Percentiles rank a stretch among this genome's conserved stretches.
Evolutionary conservation across 192 early-diverging fungal genomes (phyloP).

Genomic region (Geosiphon pyriformis): DNA sequence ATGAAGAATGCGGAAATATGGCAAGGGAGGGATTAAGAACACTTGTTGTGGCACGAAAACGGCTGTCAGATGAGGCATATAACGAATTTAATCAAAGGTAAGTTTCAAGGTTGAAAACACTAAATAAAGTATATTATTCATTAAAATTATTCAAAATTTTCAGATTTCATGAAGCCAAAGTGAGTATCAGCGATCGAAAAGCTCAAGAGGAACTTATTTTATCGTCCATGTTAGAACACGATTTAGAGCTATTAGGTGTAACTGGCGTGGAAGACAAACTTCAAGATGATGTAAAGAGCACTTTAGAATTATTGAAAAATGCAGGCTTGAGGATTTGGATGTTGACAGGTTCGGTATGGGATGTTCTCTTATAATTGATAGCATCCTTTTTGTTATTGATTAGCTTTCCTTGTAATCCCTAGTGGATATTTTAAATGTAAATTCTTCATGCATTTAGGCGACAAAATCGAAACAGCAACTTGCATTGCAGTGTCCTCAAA

Average conservation of each 20-base stretch:
- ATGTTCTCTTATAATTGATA: background rate
- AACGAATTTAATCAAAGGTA: constrained; percentile 57
- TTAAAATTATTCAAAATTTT: background rate
- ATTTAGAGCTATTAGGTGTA: constrained; percentile 84
- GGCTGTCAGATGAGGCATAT: constrained; percentile 67
- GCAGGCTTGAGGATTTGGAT: constrained; percentile 95
- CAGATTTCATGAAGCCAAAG: constrained; percentile 65
- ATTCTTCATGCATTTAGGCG: constrained; percentile 38
- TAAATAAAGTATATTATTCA: background rate
- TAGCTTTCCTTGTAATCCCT: no score
- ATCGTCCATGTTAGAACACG: constrained; percentile 64
- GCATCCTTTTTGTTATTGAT: no score
- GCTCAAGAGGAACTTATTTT: constrained; percentile 64
- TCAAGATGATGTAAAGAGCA: constrained; percentile 87
- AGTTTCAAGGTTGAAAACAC: background rate
- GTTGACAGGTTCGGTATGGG: constrained; percentile 62
- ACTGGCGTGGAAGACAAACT: constrained; percentile 96
- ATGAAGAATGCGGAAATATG: constrained; percentile 97
- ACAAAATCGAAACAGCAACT: constrained; percentile 96
- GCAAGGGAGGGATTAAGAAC: constrained; percentile 92
- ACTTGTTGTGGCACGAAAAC: constrained; percentile 83
- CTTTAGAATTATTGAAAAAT: constrained; percentile 83
- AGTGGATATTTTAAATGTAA: background rate
- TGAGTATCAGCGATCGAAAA: constrained; percentile 65
- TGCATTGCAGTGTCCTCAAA: constrained; percentile 93